phyloP scores from a whole-genome alignment of 1,139 yeast genomes.

The Kodamaea arcana region DNA sequence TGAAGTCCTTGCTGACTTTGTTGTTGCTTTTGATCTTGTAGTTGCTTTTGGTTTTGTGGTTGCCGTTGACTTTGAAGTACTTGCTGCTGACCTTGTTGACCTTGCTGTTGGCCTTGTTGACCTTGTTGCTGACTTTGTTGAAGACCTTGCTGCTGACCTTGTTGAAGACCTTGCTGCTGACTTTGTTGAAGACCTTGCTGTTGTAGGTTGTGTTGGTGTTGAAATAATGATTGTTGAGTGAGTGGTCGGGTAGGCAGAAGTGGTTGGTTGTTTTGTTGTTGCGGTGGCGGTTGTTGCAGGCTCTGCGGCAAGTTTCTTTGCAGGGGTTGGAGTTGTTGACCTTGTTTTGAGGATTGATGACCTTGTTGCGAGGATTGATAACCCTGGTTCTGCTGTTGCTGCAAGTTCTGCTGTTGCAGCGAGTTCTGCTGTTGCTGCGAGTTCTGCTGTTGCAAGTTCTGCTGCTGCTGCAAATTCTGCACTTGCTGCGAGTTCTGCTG shows the following conservation, averaged over 20 bases:
- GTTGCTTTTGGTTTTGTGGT: not conserved
- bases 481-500: not conserved
- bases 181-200: conserved; percentile 1
- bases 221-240: not conserved
- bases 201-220: not conserved
- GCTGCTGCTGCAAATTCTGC: not conserved
- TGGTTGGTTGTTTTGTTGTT: not conserved
- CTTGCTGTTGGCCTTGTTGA: not conserved
- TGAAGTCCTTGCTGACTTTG: not conserved
- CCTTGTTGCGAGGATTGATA: conserved; percentile 1
- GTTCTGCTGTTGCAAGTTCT: not conserved
- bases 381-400: conserved; percentile 1
- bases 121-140: not conserved
- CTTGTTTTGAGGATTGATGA: not conserved
- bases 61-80: not conserved
- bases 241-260: not conserved
- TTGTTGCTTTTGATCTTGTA: not conserved
- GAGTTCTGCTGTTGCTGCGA: not conserved
- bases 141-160: conserved; percentile 3
- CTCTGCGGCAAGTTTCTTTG: no score
- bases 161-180: conserved; percentile 3
- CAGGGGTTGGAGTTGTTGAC: not conserved
- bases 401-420: not conserved
- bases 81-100: not conserved
- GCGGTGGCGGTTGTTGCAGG: no score